Base-by-base conservation (phyloP, 257 asterid species). In the Nicotiana otophora region DNA sequence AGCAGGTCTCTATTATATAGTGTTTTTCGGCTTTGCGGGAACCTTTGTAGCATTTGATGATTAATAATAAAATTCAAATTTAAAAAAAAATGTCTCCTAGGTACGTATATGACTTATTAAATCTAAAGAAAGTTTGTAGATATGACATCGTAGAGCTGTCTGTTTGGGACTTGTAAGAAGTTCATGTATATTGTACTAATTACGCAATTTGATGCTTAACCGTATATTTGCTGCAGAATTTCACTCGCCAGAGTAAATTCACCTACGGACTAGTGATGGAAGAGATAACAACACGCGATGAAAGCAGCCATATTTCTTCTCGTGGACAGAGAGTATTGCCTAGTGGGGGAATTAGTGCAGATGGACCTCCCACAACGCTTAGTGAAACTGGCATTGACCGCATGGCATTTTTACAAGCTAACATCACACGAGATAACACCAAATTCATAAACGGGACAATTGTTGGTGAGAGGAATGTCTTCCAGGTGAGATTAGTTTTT, bases 341-440 rank as follows among this genome's bases (percentile, higher is more conserved):
- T 60, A 94, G 93, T 88, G 99, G 99, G 77, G 98, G 98, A 86
- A 90, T 93, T 81, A 94, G 98, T 82, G 92, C 93, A 36, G 99
- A 96, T 90, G 99, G 99, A 84, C 99, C 99, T 74, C 98, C 99
- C 31, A 96, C 99, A 53, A 96, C 99, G 28, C 97, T 96, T 81
- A 96, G 99, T 82, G 99, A 98, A 85, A 94, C 97, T 64, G 98
- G 99, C 85, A 92, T 93, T 72, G 99, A 96, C 84, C 97, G 89
- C 11, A 87, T 96, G 98, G 98, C 91, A 74, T 93, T 94, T 88
- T 86, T 90, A 82, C 99, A 96, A 88, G 95, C 97, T 74, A 96
- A 94, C 87, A 92, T 96, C 84, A 94, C 99, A 17, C 89, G 97
- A n/a, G 99, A 96, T 90, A 94, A 92, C 87, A 96, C 99, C 69